Evolutionary conservation across 352 stramenopile genomes (phyloP).

Genomic region (Phytophthora megakarya): DNA sequence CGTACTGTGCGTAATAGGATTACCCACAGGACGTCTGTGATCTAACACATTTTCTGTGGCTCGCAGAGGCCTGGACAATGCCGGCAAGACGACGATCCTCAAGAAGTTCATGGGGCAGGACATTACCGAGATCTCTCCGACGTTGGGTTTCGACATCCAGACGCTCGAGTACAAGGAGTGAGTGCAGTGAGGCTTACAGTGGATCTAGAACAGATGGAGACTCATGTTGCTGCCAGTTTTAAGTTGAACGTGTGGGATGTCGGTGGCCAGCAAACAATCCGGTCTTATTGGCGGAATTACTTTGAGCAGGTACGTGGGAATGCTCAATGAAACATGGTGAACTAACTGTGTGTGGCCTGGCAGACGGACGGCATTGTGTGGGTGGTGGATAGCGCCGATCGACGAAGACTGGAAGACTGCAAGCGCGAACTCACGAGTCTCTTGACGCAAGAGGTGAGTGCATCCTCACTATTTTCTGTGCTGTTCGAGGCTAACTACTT

Average conservation of each 20-base stretch:
- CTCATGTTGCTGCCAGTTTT: constrained; percentile 74
- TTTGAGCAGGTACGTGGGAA: constrained; percentile 91
- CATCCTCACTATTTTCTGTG: neutral
- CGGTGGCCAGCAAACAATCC: constrained; percentile 98
- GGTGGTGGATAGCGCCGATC: constrained; percentile 98
- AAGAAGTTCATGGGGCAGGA: constrained; percentile 98
- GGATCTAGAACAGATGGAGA: neutral
- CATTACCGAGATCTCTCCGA: constrained; percentile 97
- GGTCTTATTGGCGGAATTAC: constrained; percentile 99
- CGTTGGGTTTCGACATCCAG: constrained; percentile 99
- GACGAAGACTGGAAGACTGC: constrained; percentile 94
- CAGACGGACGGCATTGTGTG: constrained; percentile 99
- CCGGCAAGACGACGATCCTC: constrained; percentile 99
- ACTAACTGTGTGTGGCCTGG: neutral
- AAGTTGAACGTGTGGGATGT: constrained; percentile 99
- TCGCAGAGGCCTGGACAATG: constrained; percentile 97
- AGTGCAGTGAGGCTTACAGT: neutral
- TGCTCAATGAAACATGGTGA: neutral
- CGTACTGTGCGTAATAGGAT: constrained; percentile 86
- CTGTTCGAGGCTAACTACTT: neutral
- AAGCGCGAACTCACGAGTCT: constrained; percentile 89
- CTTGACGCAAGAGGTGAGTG: constrained; percentile 83
- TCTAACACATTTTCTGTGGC: constrained; percentile 10
- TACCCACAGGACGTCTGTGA: neutral
- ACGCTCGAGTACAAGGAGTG: constrained; percentile 96